Evolutionary conservation across 164 flowering plant genomes (phyloP).

Genomic region (Paratinospora sagittata): DNA sequence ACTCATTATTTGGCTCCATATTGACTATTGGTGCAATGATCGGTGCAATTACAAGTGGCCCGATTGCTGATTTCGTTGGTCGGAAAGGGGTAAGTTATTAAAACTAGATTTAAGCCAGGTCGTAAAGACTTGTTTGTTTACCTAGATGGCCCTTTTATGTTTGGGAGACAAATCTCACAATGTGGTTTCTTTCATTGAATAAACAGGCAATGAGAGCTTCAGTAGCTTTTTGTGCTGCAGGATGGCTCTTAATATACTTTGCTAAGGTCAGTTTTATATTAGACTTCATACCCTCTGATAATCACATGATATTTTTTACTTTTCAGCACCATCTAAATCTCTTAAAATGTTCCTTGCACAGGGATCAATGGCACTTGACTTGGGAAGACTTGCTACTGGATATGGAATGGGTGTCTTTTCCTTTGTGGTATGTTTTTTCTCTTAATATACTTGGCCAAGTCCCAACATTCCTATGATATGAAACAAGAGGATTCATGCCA

Average conservation of each 20-base stretch:
- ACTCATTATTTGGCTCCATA: conserved; percentile 69
- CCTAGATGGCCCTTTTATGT: not conserved
- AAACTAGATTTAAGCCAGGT: not conserved
- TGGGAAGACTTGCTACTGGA: conserved; percentile 75
- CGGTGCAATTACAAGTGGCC: conserved; percentile 73
- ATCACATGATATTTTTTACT: not conserved
- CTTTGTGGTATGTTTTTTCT: conserved; percentile 63
- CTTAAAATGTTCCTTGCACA: too few relatives aligned
- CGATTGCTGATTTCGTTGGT: conserved; percentile 56
- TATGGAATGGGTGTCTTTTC: conserved; percentile 89
- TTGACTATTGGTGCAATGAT: conserved; percentile 81
- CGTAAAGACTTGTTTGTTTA: not conserved
- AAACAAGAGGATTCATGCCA: not conserved
- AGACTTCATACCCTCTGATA: not conserved
- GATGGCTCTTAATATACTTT: conserved; percentile 77
- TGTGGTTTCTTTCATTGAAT: conserved; percentile 4
- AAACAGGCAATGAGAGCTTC: conserved; percentile 73
- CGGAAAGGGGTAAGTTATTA: conserved; percentile 78
- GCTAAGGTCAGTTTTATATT: conserved; percentile 47
- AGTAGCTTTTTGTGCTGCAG: conserved; percentile 50
- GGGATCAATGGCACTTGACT: conserved; percentile 56
- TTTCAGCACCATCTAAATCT: not conserved
- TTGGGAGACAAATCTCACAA: not conserved
- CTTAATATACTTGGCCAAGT: too few relatives aligned
- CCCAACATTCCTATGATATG: not conserved